phyloP scores from a whole-genome alignment of 2,329 filamentous ascomycete genomes.

The Penicillium sp. region DNA sequence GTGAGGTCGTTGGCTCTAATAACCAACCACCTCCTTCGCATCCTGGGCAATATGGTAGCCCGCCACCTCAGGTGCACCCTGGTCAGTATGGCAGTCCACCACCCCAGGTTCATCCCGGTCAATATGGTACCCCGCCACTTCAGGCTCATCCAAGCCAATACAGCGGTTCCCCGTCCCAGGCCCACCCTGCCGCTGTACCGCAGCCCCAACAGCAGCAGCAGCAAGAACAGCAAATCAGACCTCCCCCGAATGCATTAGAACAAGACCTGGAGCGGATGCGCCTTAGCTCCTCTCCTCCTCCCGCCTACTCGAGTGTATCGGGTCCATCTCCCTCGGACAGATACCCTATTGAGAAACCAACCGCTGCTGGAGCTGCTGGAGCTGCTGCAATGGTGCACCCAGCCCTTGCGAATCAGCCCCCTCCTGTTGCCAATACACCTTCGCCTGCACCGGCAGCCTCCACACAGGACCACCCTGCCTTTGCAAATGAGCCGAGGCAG shows the following conservation, averaged over 20 bases:
- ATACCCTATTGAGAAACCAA: constrained; percentile 77
- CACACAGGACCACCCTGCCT: constrained; percentile 70
- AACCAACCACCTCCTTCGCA: constrained; percentile 37
- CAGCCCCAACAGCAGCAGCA: constrained; percentile 22
- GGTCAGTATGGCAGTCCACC: constrained; percentile 1
- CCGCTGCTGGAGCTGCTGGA: constrained; percentile 42
- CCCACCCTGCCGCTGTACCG: constrained; percentile 23
- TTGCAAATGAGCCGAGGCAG: constrained; percentile 72
- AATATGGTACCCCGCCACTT: constrained; percentile 35
- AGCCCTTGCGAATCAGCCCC: constrained; percentile 22
- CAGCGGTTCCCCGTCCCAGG: constrained; percentile 18
- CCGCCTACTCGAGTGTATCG: constrained; percentile 83
- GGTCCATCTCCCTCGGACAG: constrained; percentile 48
- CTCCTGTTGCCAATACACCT: constrained; percentile 20
- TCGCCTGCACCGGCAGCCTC: constrained; percentile 34
- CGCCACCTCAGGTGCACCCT: constrained; percentile 29
- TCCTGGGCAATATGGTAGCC: constrained; percentile 28
- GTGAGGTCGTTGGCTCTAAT: constrained; percentile 58
- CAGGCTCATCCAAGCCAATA: constrained; percentile 23
- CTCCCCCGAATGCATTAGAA: constrained; percentile 70
- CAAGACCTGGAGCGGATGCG: constrained; percentile 82
- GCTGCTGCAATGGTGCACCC: constrained; percentile 25
- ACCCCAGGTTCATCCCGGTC: constrained; percentile 18
- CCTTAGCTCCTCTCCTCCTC: constrained; percentile 77
- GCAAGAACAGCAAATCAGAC: constrained; percentile 27